phyloP scores from a whole-genome alignment of 148 eudicot genomes.

The Nepenthes gracilis region DNA sequence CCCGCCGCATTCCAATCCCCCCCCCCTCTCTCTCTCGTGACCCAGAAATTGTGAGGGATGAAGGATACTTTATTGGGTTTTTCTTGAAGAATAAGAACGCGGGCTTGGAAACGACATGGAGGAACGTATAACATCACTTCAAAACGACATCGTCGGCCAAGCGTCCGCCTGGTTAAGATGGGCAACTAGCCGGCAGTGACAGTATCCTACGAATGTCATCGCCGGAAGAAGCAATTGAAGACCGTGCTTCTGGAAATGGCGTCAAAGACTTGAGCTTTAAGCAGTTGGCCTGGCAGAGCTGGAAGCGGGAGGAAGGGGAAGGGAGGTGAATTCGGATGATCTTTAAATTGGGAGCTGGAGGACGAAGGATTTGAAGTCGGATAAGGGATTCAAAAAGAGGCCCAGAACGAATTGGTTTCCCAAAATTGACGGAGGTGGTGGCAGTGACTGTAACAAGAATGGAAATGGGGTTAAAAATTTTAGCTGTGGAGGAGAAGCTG shows the following conservation, averaged over 20 bases:
- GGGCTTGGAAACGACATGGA: constrained; percentile 2
- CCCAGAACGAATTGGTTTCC: constrained; percentile 27
- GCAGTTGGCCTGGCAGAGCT: constrained; percentile 7
- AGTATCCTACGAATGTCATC: constrained; percentile 6
- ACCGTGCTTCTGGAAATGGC: constrained; percentile 8
- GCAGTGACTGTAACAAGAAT: background rate
- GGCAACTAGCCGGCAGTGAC: constrained; percentile 23
- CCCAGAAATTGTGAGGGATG: background rate
- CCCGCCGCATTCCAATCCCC: no score
- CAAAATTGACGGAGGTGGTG: constrained; percentile 11
- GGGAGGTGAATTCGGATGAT: constrained; percentile 13
- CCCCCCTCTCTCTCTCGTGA: no score
- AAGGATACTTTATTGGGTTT: background rate
- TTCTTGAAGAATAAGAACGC: no score
- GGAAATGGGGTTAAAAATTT: constrained; percentile 11
- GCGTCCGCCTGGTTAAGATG: constrained; percentile 32
- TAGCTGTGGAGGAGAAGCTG: constrained; percentile 4
- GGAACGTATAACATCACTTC: constrained; percentile 13
- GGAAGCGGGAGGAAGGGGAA: constrained; percentile 7
- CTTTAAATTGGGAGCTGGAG: constrained; percentile 23
- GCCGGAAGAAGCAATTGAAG: constrained; percentile 15
- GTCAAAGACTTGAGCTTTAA: constrained; percentile 11
- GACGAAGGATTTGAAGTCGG: constrained; percentile 20
- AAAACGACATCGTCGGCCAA: constrained; percentile 35
- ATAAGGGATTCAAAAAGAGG: constrained; percentile 13